Evolutionary conservation across 345 rosid genomes (phyloP).

Genomic region (Mercurialis annua): DNA sequence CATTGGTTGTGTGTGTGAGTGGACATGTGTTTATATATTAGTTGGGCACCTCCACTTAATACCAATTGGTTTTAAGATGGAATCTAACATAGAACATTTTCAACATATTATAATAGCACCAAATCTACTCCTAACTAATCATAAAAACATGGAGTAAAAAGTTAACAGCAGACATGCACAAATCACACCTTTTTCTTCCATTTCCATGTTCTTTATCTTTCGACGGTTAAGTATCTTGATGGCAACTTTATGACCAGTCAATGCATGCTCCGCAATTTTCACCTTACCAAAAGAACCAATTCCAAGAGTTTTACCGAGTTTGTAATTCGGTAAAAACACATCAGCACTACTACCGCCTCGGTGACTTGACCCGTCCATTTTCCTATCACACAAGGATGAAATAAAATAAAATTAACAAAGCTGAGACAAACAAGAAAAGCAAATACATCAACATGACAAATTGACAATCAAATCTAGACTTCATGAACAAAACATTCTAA

Average conservation of each 20-base stretch:
- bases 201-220: slow-evolving; percentile 69
- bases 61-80: no score
- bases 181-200: slow-evolving; percentile 86
- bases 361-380: slow-evolving; percentile 49
- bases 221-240: slow-evolving; percentile 91
- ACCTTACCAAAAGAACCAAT: slow-evolving; percentile 95
- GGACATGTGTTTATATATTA: no score
- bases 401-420: background rate
- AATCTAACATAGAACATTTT: no score
- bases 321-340: slow-evolving; percentile 59
- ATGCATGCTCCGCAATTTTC: slow-evolving; percentile 79
- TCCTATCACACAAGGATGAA: slow-evolving; percentile 9
- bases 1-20: no score
- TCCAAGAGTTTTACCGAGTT: slow-evolving; percentile 82
- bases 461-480: background rate
- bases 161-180: background rate
- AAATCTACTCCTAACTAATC: background rate
- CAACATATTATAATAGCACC: background rate
- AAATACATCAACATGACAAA: slow-evolving; percentile 4
- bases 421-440: slow-evolving; percentile 2
- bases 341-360: slow-evolving; percentile 54
- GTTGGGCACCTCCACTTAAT: no score
- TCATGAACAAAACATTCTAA: background rate
- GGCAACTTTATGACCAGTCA: slow-evolving; percentile 89
- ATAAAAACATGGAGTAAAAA: background rate